A percentile compares a stretch with the other conserved stretches of the same genome.
phyloP scores from a whole-genome alignment of 441 rosid genomes.

The Corymbia calophylla region DNA sequence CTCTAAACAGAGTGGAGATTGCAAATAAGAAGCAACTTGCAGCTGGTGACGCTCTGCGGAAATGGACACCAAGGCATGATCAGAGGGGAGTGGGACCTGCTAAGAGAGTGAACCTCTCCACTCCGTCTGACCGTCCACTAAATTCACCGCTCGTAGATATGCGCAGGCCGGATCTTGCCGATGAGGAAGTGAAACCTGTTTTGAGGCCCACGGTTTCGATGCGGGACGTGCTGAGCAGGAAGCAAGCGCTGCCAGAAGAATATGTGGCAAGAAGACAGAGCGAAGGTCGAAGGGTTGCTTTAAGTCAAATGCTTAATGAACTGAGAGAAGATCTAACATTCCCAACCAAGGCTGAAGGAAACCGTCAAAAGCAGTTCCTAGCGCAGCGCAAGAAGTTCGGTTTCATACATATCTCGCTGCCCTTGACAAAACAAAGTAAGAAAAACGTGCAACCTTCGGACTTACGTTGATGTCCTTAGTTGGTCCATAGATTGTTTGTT shows the following conservation, averaged over 20 bases:
- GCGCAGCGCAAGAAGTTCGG: conserved; percentile 83
- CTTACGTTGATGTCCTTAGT: conserved; percentile 2
- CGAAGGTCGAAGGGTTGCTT: conserved; percentile 48
- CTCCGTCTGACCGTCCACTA: conserved; percentile 25
- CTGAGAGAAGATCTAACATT: conserved; percentile 54
- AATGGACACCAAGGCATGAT: conserved; percentile 51
- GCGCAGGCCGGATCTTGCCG: conserved; percentile 13
- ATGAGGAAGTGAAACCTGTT: conserved; percentile 39
- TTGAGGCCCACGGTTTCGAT: conserved; percentile 74
- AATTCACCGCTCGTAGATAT: conserved; percentile 33
- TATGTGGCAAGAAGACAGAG: conserved; percentile 30
- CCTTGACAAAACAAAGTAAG: conserved; percentile 67
- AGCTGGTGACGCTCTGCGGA: conserved; percentile 67
- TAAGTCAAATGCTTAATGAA: conserved; percentile 86
- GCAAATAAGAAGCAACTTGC: conserved; percentile 69
- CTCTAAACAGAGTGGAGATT: conserved; percentile 57
- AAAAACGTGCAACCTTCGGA: conserved; percentile 44
- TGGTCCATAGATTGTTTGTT: background rate
- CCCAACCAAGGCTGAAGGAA: conserved; percentile 25
- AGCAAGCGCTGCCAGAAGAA: conserved; percentile 53
- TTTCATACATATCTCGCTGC: conserved; percentile 82
- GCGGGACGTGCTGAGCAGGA: conserved; percentile 76
- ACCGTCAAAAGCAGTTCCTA: conserved; percentile 45
- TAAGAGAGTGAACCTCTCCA: conserved; percentile 27
- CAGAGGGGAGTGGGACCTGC: conserved; percentile 25